Conservation (phyloP, 108 stramenopile species). For the Cylindrotheca closterium region DNA sequence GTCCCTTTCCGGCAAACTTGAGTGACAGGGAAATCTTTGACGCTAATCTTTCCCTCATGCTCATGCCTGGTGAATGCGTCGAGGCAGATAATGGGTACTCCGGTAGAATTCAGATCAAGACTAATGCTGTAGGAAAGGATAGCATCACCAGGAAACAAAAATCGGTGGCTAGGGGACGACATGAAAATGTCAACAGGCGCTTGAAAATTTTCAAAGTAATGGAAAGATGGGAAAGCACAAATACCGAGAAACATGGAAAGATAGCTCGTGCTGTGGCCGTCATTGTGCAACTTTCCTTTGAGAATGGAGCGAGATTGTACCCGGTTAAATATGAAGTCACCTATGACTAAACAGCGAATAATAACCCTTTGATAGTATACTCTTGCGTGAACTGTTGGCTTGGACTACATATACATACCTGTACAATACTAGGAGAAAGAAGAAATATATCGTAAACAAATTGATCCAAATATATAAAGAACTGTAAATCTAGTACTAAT, state of each 20-base stretch:
- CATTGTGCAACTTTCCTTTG: conserved; percentile 5
- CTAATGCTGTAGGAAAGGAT: background rate
- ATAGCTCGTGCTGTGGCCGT: background rate
- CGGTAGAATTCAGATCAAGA: background rate
- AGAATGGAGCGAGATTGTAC: background rate
- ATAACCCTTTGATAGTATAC: no score
- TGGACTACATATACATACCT: no score
- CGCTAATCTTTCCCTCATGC: background rate
- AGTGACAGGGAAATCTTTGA: background rate
- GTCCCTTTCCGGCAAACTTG: background rate
- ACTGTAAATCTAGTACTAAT: no score
- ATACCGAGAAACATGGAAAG: background rate
- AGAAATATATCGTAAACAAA: no score
- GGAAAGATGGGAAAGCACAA: background rate
- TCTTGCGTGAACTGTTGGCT: no score
- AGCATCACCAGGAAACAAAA: conserved; percentile 3
- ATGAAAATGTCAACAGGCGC: conserved; percentile 9
- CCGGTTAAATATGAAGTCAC: conserved; percentile 4
- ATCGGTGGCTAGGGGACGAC: conserved; percentile 4
- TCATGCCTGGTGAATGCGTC: background rate
- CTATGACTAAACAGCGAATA: conserved; percentile 3
- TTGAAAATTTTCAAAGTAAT: conserved; percentile 10
- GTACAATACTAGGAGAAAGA: no score
- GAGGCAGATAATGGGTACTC: background rate
- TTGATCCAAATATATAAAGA: no score